Base-by-base conservation (phyloP, 176 grass and related monocot genomes). In the Bolboschoenus planiculmis region DNA sequence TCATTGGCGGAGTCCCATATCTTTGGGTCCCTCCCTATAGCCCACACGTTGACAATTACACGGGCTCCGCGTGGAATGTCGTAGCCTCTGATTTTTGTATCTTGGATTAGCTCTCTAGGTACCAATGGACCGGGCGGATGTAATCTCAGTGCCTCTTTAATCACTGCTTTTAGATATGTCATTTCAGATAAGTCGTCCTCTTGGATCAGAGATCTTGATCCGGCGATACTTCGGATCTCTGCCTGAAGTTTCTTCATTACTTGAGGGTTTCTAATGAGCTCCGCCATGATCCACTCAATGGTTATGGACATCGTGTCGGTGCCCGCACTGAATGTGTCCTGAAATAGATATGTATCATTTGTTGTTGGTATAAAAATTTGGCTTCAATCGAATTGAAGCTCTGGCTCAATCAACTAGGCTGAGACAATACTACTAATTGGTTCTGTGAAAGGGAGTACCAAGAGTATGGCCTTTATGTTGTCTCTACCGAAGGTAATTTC, bases 21-120 rank as follows among this genome's bases (percentile, higher is more conserved):
- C 53, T 37, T 68, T 8, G 81, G 62, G 64, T 93, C 53, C 21
- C 86, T 79, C 78, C 48, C 47, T 36, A 90, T 62, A 44, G 88
- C 91, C 86, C 91, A 90, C 10, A 87, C 81, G 76, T 90, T 93
- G 81, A 88, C 60, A 53, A 88, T 59, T 18, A 88, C 76, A 16
- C 80, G 86, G 0, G 86, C 88, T 61, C 86, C 88, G 21, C 10
- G 13, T 0, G 76, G 58, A 35, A 93, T 62, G 55, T 81, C 73
- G 84, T 84, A 80, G 7, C 88, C 84, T 30, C 59, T 70, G 82
- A 93, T 87, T 18, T 68, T 4, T 9, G 51, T 21, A 55, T 82
- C 84, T 35, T 83, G 58, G 76, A 65, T 85, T 50, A 81, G 81
- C 66, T 90, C 88, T 3, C 88, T 78, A 3, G 88, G 88, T 1